Evolutionary conservation across 768 basidiomycete species (phyloP), one percentile per base, ranked within the genome.

Genomic region (Russula brevipes): DNA sequence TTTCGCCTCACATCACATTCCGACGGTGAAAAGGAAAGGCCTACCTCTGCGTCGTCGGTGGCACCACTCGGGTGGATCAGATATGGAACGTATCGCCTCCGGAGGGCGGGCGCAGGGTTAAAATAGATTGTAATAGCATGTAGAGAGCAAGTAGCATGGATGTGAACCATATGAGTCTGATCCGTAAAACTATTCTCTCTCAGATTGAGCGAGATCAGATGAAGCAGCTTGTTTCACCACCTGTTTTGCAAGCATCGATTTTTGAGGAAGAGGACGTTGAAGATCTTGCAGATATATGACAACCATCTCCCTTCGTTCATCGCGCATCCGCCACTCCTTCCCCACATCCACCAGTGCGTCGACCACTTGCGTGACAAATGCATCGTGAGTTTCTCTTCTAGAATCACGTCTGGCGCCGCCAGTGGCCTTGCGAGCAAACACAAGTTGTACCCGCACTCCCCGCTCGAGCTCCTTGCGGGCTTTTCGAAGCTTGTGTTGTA

Each of bases 401-500:
- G 17, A 3, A 52, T 60, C 63, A 39, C 58, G 53, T 33, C 8
- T 24, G 38, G 42, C 19, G 41, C 60, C 57, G 58, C 70, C 60
- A 4, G 66, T 58, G 54, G 66, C 66, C 65, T 73, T 75, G 39
- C 68, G 64, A n/a, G 66, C 65, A 24, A 77, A 61, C 9, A 70
- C 60, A 4, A 78, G 60, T 19, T 69, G 61, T 33, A 77, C 72
- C n/a, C 70, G 64, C 11, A 69, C 57, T 5, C 73, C 73, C 36
- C 72, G 70, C 10, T 60, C 68, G 19, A 78, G 64, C 24, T 73
- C 66, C 49, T 70, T 65, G 36, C 65, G 52, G 11, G 70, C 75
- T 59, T 75, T 73, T 41, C 69, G 68, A n/a, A 78, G 54, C 66
- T 78, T 78, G 70, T 76, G 76, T 36, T 68, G 65, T 1, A 78